Percentiles rank a stretch among this genome's conserved stretches.
phyloP scores from a whole-genome alignment of 495 filamentous ascomycete genomes.

The Penicillium arizonense region DNA sequence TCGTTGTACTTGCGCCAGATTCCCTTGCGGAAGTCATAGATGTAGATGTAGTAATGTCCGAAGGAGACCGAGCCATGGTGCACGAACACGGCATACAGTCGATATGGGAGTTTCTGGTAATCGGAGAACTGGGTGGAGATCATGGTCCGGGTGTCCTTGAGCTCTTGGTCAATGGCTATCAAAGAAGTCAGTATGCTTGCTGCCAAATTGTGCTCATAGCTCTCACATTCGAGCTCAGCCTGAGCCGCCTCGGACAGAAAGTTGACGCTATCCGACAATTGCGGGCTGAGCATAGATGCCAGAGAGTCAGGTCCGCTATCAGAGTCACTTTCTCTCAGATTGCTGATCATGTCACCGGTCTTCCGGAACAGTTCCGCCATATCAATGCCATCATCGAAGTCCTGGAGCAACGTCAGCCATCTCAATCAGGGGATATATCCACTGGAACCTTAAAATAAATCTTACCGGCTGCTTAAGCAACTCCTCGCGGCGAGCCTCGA shows the following conservation, averaged over 20 bases:
- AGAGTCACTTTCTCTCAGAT: slow-evolving; percentile 25
- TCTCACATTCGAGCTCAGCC: slow-evolving; percentile 40
- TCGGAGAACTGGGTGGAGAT: slow-evolving; percentile 64
- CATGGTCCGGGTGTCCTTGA: slow-evolving; percentile 47
- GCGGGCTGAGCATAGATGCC: slow-evolving; percentile 19
- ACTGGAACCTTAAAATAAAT: not conserved
- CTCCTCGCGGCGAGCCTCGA: slow-evolving; percentile 49
- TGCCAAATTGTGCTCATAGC: not conserved
- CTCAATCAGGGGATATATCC: not conserved
- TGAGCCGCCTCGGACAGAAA: slow-evolving; percentile 30
- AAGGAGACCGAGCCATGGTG: slow-evolving; percentile 70
- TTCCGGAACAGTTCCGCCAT: slow-evolving; percentile 31
- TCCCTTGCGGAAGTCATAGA: slow-evolving; percentile 77
- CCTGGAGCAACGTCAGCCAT: slow-evolving; percentile 27
- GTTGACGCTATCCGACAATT: slow-evolving; percentile 31
- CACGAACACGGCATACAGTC: slow-evolving; percentile 89
- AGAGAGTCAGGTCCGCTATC: slow-evolving; percentile 24
- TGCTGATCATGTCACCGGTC: slow-evolving; percentile 29
- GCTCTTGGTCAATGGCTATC: slow-evolving; percentile 46
- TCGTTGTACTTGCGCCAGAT: slow-evolving; percentile 97
- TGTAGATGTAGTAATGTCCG: slow-evolving; percentile 97
- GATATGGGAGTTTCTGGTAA: slow-evolving; percentile 62
- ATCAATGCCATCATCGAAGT: slow-evolving; percentile 29
- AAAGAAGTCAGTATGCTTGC: slow-evolving; percentile 7
- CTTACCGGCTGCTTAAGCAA: slow-evolving; percentile 47